phyloP scores from a whole-genome alignment of 1,284 basidiomycete genomes.

The Fistulina hepatica region DNA sequence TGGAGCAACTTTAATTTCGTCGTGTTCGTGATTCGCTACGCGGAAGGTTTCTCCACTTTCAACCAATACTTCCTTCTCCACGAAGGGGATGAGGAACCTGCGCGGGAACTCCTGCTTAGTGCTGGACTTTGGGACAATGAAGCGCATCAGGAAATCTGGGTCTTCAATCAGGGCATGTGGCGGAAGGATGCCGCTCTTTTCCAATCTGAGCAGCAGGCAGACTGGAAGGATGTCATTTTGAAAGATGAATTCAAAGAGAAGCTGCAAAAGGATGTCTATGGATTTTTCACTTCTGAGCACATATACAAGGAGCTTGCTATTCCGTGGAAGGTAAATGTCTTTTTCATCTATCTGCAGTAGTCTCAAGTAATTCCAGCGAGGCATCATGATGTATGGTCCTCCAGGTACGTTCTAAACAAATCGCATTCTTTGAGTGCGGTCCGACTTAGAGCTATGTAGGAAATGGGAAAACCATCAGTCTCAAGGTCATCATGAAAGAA shows the following conservation, averaged over 20 bases:
- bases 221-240: conserved; percentile 68
- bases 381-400: conserved; percentile 62
- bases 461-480: conserved; percentile 76
- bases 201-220: conserved; percentile 58
- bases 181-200: conserved; percentile 51
- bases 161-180: conserved; percentile 66
- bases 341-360: not conserved
- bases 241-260: conserved; percentile 58
- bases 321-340: conserved; percentile 61
- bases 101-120: conserved; percentile 43
- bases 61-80: conserved; percentile 45
- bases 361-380: conserved; percentile 35
- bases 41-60: conserved; percentile 24
- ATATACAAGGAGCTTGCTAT: conserved; percentile 64
- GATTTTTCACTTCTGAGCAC: conserved; percentile 64
- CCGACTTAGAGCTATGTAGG: conserved; percentile 23
- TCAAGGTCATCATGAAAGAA: conserved; percentile 67
- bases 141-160: conserved; percentile 61
- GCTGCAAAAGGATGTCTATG: conserved; percentile 61
- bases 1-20: conserved; percentile 47
- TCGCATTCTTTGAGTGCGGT: not conserved
- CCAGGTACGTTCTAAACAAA: conserved; percentile 36
- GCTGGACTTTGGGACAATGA: conserved; percentile 40
- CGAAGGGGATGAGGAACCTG: conserved; percentile 40
- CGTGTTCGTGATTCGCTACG: conserved; percentile 35